Evolutionary conservation across 2,329 filamentous ascomycete species (phyloP).

Genomic region (Clonostachys byssicola): DNA sequence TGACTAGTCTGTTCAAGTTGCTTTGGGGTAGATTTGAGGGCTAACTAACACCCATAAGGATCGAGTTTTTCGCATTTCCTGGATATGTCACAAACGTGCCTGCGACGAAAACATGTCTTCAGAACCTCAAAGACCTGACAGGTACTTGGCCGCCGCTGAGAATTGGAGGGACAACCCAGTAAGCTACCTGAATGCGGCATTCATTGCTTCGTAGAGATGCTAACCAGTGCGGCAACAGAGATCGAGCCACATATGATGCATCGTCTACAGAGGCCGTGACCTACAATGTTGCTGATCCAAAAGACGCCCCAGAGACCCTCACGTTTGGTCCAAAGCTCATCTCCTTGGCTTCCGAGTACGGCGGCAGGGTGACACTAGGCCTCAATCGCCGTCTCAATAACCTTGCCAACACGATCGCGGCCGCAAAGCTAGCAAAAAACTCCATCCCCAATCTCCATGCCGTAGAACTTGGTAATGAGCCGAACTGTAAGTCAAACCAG

Average conservation of each 20-base stretch:
- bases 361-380: constrained; percentile 44
- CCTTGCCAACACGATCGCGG: constrained; percentile 47
- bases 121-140: constrained; percentile 43
- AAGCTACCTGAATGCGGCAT: neutral
- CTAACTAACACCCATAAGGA: no score
- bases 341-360: constrained; percentile 40
- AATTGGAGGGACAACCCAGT: constrained; percentile 55
- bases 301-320: constrained; percentile 41
- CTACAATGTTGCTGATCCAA: constrained; percentile 40
- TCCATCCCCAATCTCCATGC: constrained; percentile 44
- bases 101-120: constrained; percentile 43
- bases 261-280: constrained; percentile 37
- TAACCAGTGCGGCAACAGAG: constrained; percentile 11
- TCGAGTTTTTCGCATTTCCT: constrained; percentile 54
- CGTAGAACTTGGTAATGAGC: constrained; percentile 54
- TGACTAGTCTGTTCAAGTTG: constrained; percentile 1
- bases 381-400: constrained; percentile 50
- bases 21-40: no score
- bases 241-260: constrained; percentile 47
- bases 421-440: constrained; percentile 36
- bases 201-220: neutral
- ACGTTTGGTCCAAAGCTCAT: constrained; percentile 51
- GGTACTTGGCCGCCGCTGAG: constrained; percentile 49
- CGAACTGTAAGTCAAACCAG: constrained; percentile 36
- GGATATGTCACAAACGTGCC: constrained; percentile 47